Base-by-base conservation (phyloP, 139 green algal species). In the Micractinium sp. region DNA sequence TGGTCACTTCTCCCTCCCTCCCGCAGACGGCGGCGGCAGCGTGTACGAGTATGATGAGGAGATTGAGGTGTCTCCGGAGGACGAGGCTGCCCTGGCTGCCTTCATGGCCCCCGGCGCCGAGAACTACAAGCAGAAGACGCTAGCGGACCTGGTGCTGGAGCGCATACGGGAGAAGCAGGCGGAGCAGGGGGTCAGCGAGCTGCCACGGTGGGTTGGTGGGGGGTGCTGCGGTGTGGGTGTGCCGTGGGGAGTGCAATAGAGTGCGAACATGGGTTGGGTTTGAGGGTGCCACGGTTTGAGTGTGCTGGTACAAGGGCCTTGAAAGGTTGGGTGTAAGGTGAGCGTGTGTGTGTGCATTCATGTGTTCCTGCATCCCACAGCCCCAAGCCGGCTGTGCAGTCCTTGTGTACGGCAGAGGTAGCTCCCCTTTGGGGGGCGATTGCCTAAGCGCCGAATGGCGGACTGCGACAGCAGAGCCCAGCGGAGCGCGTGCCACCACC, bases 121-220 rank as follows among this genome's bases (percentile, higher is more conserved):
- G 22, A 73, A 27, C 13, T 83, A 93, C 74, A 86, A 88, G 87
- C 94, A 97, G 85, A 88, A 90, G 31, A 97, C 95, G 18, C 90
- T 99, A 53, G 94, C 95, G 9, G 98, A 99, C 88, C 90, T 99
- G 61, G 98, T 99, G 74, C 86, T 98, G 92, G 90, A 94, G 3
- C 96, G 96, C 66, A 97, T 98, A 18, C 87, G 91, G 25, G 94
- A 96, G 83, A 93, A 93, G 75, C 88, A 95, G 89, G 67, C 47
- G 33, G 88, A 81, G 36, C 53, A 80, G 83, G 86, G 86, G 25
- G 81, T 92, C n/a, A 78, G 14, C 18, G 90, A 87, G 71, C 35
- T 92, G 25, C 87, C 90, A 25, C 82, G 88, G 87, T 90, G 76
- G 63, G 63, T 71, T 25, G 63, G 76, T 31, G 3, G 12, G 41